Percentiles rank a stretch among this genome's conserved stretches.
These are phyloP conservation scores for Odontarrhena argentea DNA, from an alignment of 345 rosid genomes.

Conservation along the genomic window DNA sequence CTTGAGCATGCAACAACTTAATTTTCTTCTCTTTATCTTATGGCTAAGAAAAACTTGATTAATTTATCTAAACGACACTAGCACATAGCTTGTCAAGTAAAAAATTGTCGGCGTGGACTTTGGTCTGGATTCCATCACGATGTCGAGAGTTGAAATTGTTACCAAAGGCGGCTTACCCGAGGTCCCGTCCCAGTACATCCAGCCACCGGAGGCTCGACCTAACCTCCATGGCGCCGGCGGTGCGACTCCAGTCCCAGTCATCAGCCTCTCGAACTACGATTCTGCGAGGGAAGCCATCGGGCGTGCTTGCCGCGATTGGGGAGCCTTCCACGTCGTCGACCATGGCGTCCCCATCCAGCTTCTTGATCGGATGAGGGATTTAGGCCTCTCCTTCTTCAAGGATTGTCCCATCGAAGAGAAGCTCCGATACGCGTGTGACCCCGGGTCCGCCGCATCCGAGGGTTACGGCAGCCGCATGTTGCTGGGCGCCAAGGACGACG, in stretches of 20 bases:
- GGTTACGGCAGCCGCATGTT: conserved; percentile 91
- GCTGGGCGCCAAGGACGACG: conserved; percentile 39
- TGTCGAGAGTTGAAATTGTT: conserved; percentile 59
- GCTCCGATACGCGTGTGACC: conserved; percentile 71
- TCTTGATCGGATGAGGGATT: conserved; percentile 49
- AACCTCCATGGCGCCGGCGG: conserved; percentile 5
- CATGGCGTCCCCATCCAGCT: conserved; percentile 63
- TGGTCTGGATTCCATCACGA: conserved; percentile 22
- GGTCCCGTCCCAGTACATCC: conserved; percentile 73
- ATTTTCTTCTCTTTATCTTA: no score
- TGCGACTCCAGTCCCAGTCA: conserved; percentile 48
- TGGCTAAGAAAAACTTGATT: no score
- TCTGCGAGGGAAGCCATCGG: conserved; percentile 47
- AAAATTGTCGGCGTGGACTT: no score
- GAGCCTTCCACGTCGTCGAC: conserved; percentile 78
- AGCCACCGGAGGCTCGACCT: conserved; percentile 62
- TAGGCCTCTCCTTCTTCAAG: conserved; percentile 60
- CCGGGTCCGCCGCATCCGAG: conserved; percentile 66
- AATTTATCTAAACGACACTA: no score
- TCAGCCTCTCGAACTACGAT: conserved; percentile 51
- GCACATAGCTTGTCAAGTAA: no score
- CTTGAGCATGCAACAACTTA: no score
- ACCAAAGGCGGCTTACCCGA: conserved; percentile 47
- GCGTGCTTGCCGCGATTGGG: conserved; percentile 75
- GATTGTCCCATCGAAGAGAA: conserved; percentile 59